Evolutionary conservation across 805 yeast species (phyloP).

Genomic region (Teunomyces aglyptinius): DNA sequence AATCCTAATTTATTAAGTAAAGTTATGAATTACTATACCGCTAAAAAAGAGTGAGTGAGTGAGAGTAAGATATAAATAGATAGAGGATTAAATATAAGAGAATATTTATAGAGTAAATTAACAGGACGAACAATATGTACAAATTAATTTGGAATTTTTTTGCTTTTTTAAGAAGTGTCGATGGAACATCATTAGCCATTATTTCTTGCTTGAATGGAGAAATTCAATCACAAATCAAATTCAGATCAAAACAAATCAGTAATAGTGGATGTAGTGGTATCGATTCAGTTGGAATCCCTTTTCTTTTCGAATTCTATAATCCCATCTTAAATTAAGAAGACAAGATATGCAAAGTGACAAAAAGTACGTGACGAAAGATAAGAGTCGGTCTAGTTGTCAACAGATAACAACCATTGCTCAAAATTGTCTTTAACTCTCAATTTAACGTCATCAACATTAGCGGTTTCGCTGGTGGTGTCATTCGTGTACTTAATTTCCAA

Average conservation of each 20-base stretch:
- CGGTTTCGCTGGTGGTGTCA: constrained; percentile 25
- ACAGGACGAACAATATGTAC: constrained; percentile 2
- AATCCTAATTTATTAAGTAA: background rate
- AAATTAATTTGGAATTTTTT: constrained; percentile 1
- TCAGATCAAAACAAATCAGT: background rate
- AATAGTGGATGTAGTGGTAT: background rate
- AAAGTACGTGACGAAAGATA: background rate
- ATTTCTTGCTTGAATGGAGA: background rate
- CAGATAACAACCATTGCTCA: constrained; percentile 68
- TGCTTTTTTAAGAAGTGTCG: background rate
- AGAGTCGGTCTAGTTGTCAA: constrained; percentile 5
- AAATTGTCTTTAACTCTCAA: constrained; percentile 60
- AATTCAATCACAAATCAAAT: background rate
- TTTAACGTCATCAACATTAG: constrained; percentile 47
- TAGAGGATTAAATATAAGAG: constrained; percentile 2
- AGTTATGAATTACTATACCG: background rate
- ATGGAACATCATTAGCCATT: background rate
- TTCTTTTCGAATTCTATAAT: constrained; percentile 3
- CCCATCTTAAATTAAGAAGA: constrained; percentile 1
- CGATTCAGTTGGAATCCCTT: background rate
- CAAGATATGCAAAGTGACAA: constrained; percentile 3
- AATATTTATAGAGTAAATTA: constrained; percentile 1
- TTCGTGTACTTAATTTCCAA: constrained; percentile 46
- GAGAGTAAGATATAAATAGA: constrained; percentile 1
- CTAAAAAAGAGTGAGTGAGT: background rate